Evolutionary conservation across 2,329 filamentous ascomycete species (phyloP).

Genomic region (Beauveria brongniartii): DNA sequence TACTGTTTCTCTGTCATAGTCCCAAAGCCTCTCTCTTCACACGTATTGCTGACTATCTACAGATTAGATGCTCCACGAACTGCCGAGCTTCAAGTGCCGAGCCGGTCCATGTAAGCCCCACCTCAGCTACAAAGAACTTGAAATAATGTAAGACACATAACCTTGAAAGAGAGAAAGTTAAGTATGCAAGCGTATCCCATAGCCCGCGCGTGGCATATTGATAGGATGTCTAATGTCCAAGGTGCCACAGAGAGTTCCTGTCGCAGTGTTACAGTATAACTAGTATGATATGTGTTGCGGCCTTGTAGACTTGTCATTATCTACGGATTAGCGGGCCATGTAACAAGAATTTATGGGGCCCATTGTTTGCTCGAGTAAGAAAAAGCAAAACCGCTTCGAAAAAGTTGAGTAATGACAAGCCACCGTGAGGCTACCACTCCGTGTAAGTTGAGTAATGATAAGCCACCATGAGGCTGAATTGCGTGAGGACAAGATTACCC

Average conservation of each 20-base stretch:
- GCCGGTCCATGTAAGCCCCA: not conserved
- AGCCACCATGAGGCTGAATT: not conserved
- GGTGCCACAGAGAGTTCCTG: not conserved
- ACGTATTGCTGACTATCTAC: not conserved
- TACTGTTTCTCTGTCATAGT: not conserved
- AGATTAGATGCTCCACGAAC: not conserved
- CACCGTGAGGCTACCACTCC: not conserved
- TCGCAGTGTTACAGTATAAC: no score
- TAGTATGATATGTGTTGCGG: not conserved
- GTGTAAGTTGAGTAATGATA: not conserved
- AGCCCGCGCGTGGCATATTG: not conserved
- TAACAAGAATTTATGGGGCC: not conserved
- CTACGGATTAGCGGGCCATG: not conserved
- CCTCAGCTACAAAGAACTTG: not conserved
- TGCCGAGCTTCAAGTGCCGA: conserved; percentile 7
- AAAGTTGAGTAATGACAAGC: not conserved
- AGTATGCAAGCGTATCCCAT: not conserved
- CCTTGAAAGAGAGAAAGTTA: not conserved
- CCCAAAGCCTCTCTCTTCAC: not conserved
- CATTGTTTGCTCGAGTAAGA: not conserved
- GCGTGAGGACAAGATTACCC: not conserved
- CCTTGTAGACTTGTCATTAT: not conserved
- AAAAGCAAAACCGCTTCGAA: not conserved
- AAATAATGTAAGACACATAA: not conserved
- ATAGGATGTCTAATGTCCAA: not conserved